Conservation (phyloP, 2,329 filamentous ascomycete genomes). For the Corniculantispora saksenae region DNA sequence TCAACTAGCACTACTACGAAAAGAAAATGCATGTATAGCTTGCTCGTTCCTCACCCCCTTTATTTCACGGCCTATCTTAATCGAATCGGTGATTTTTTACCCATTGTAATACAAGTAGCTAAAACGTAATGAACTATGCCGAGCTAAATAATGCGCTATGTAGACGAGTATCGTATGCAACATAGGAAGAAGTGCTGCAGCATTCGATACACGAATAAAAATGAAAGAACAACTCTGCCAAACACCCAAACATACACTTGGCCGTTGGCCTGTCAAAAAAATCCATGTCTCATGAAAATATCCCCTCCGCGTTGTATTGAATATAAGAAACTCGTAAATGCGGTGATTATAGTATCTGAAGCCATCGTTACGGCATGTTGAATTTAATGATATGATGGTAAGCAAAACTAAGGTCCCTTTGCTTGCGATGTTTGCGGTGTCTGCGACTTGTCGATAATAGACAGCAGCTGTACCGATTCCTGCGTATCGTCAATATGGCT, state of each 20-base stretch:
- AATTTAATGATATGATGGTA: neutral
- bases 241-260: no score
- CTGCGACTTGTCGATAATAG: neutral
- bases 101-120: no score
- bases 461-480: neutral
- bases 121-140: no score
- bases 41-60: neutral
- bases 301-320: neutral
- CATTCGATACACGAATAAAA: no score
- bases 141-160: no score
- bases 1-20: neutral
- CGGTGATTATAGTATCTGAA: neutral
- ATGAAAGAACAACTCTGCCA: no score
- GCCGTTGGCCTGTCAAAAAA: no score
- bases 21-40: neutral
- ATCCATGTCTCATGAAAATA: neutral
- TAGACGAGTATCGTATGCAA: no score
- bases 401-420: neutral
- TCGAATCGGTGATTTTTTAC: no score
- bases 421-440: neutral
- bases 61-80: neutral
- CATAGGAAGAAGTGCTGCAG: no score
- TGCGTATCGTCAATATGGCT: conserved; percentile 25
- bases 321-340: neutral
- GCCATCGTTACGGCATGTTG: neutral